These are phyloP conservation scores for Vigna angularis DNA, from an alignment of 306 rosid species.

Conservation along the genomic window DNA sequence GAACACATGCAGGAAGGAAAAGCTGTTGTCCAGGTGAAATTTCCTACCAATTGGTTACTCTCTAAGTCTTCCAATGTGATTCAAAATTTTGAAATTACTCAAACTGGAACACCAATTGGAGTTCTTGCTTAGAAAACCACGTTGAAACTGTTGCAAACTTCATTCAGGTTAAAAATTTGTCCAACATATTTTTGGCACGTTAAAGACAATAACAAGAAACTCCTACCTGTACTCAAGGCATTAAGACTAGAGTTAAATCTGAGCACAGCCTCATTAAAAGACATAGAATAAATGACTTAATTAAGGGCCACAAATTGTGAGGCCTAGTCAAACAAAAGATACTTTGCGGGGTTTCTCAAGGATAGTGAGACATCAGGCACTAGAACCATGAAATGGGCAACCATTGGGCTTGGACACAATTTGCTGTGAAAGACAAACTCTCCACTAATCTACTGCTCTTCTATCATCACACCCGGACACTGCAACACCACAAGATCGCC, in stretches of 20 bases:
- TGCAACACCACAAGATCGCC: neutral
- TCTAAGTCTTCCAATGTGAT: too few species aligned
- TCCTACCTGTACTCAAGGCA: neutral
- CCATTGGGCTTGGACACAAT: neutral
- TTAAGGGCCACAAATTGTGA: neutral
- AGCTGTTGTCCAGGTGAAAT: too few species aligned
- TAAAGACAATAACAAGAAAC: neutral
- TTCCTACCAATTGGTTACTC: too few species aligned
- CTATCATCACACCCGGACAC: neutral
- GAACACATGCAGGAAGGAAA: neutral
- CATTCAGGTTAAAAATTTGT: neutral
- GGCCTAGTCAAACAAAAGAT: neutral
- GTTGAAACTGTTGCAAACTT: conserved; percentile 3
- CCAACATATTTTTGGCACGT: neutral
- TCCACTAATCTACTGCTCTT: neutral
- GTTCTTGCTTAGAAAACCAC: conserved; percentile 11
- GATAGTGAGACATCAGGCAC: neutral
- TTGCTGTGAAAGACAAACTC: neutral
- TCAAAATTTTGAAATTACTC: too few species aligned
- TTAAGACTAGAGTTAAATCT: neutral
- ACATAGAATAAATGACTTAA: neutral
- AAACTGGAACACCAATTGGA: too few species aligned
- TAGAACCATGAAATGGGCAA: neutral
- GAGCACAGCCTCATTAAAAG: conserved; percentile 2
- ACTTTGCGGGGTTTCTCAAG: neutral